Conservation (phyloP, 2,329 filamentous ascomycete genomes). For the Colletotrichum sp. region DNA sequence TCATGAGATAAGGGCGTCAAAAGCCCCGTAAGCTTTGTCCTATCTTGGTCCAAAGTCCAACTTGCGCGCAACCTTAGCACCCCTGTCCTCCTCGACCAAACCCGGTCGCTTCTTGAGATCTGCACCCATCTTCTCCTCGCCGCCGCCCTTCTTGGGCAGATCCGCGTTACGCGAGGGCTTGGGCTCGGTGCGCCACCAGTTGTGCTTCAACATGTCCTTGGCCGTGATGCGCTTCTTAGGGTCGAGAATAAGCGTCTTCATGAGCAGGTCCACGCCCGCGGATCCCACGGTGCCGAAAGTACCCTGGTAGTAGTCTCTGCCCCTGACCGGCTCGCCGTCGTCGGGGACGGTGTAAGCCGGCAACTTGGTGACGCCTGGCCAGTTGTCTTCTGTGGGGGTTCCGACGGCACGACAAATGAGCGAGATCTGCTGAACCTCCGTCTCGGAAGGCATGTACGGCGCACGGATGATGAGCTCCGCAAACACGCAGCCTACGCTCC, state of each 20-base stretch:
- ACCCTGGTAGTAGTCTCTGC: constrained; percentile 73
- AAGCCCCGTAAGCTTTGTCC: constrained; percentile 26
- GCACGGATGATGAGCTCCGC: constrained; percentile 86
- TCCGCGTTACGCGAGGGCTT: constrained; percentile 82
- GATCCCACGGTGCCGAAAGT: constrained; percentile 82
- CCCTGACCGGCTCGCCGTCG: constrained; percentile 63
- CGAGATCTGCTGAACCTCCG: constrained; percentile 84
- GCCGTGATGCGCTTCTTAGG: constrained; percentile 85
- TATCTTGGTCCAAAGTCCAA: constrained; percentile 71
- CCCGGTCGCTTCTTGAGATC: constrained; percentile 82
- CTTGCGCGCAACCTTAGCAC: constrained; percentile 80
- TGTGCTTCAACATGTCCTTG: constrained; percentile 77
- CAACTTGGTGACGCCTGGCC: constrained; percentile 87
- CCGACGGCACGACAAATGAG: constrained; percentile 87
- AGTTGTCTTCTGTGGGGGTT: constrained; percentile 91
- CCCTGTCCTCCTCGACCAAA: constrained; percentile 70
- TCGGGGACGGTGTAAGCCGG: constrained; percentile 79
- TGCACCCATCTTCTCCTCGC: constrained; percentile 77
- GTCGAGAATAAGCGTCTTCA: constrained; percentile 84
- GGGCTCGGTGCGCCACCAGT: constrained; percentile 86
- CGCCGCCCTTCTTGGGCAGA: constrained; percentile 78
- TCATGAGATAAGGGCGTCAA: background rate
- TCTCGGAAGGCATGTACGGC: constrained; percentile 83
- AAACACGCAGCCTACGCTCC: constrained; percentile 92
- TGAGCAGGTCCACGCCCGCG: constrained; percentile 85